A percentile compares a stretch with the other conserved stretches of the same genome.
These are phyloP conservation scores for Coniochaeta sp. DNA, from an alignment of 2,329 filamentous ascomycete genomes.

Conservation along the genomic window DNA sequence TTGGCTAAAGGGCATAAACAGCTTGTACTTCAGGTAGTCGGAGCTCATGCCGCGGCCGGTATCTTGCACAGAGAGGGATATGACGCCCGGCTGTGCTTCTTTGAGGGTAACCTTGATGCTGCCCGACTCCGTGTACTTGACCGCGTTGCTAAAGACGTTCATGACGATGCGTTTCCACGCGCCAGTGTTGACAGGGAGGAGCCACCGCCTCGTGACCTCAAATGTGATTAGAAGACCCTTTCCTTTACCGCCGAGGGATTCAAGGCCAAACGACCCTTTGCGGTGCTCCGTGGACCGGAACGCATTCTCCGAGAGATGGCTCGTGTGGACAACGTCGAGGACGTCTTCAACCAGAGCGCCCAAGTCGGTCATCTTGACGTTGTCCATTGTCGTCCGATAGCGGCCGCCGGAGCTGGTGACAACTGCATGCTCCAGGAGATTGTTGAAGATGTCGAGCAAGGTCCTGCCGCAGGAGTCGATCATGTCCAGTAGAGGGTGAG, in stretches of 20 bases:
- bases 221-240: background rate
- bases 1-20: slow-evolving; percentile 60
- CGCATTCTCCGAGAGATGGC: slow-evolving; percentile 23
- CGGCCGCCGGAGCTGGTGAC: slow-evolving; percentile 4
- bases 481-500: slow-evolving; percentile 35
- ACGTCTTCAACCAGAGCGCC: slow-evolving; percentile 25
- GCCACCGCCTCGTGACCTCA: slow-evolving; percentile 26
- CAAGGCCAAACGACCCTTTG: too few relatives aligned
- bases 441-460: slow-evolving; percentile 40
- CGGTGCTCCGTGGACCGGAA: too few relatives aligned
- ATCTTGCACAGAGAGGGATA: slow-evolving; percentile 53
- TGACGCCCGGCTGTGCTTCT: slow-evolving; percentile 33
- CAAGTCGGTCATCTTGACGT: slow-evolving; percentile 11
- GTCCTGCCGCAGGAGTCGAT: slow-evolving; percentile 42
- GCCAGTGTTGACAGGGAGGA: slow-evolving; percentile 43
- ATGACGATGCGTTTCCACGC: slow-evolving; percentile 41
- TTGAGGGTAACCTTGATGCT: slow-evolving; percentile 13
- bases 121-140: slow-evolving; percentile 39
- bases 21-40: slow-evolving; percentile 50
- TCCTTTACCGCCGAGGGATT: background rate
- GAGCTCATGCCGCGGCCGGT: slow-evolving; percentile 60
- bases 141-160: slow-evolving; percentile 45
- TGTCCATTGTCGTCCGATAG: background rate
- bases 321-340: slow-evolving; percentile 26
- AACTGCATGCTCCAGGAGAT: slow-evolving; percentile 15